phyloP scores from a whole-genome alignment of 1,284 basidiomycete species.

The Caloboletus firmus region DNA sequence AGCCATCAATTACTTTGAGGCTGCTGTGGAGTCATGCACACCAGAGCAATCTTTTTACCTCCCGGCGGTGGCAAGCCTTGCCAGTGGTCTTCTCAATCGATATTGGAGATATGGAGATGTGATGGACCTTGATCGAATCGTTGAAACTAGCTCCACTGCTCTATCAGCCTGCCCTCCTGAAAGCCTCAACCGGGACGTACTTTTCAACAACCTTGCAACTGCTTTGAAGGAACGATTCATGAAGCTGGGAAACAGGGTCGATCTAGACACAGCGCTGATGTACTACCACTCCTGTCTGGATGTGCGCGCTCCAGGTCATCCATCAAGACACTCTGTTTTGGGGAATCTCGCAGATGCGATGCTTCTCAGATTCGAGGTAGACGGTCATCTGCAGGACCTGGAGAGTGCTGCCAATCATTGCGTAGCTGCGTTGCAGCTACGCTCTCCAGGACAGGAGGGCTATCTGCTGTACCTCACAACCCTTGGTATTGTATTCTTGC shows the following conservation, averaged over 20 bases:
- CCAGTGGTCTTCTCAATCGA: slow-evolving; percentile 18
- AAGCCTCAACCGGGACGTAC: slow-evolving; percentile 17
- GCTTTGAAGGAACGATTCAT: slow-evolving; percentile 22
- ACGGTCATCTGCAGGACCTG: slow-evolving; percentile 22
- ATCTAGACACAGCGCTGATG: slow-evolving; percentile 22
- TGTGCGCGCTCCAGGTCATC: slow-evolving; percentile 26
- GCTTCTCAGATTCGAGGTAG: slow-evolving; percentile 17
- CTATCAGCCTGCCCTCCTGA: slow-evolving; percentile 5
- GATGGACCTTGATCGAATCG: slow-evolving; percentile 20
- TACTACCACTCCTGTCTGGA: slow-evolving; percentile 21
- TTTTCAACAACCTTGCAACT: slow-evolving; percentile 25
- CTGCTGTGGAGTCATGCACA: slow-evolving; percentile 12
- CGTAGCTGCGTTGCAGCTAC: slow-evolving; percentile 17
- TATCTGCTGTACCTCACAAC: slow-evolving; percentile 11
- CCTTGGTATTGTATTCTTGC: slow-evolving; percentile 10
- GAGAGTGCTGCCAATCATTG: slow-evolving; percentile 15
- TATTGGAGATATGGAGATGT: slow-evolving; percentile 21
- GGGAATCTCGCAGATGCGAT: slow-evolving; percentile 20
- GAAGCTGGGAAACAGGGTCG: slow-evolving; percentile 14
- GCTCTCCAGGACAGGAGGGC: slow-evolving; percentile 18
- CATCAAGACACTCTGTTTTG: slow-evolving; percentile 17
- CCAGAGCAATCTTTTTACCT: slow-evolving; percentile 17
- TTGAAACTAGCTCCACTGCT: slow-evolving; percentile 16
- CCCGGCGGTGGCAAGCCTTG: slow-evolving; percentile 19
- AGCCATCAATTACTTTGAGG: slow-evolving; percentile 19